Percentiles rank a stretch among this genome's conserved stretches.
These are phyloP conservation scores for Cryoendolithus antarcticus DNA, from an alignment of 2,329 filamentous ascomycete genomes.

Conservation along the genomic window DNA sequence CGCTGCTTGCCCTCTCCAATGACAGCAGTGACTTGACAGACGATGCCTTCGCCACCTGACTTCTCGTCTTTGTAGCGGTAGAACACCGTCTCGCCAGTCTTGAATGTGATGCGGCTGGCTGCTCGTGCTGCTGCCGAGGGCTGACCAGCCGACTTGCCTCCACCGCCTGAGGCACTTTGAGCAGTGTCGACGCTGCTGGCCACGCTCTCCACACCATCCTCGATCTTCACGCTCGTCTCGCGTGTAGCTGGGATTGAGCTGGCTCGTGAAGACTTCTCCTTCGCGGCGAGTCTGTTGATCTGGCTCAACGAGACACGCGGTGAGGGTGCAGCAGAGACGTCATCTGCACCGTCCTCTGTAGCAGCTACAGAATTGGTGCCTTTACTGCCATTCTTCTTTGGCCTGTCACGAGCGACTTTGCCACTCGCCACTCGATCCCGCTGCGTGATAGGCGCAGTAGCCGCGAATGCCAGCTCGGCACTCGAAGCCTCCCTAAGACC, in stretches of 20 bases:
- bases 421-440: conserved; percentile 14
- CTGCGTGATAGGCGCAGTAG: conserved; percentile 18
- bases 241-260: conserved; percentile 34
- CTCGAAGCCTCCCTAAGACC: conserved; percentile 33
- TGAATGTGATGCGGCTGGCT: conserved; percentile 20
- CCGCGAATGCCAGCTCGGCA: conserved; percentile 27
- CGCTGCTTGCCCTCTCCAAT: conserved; percentile 42
- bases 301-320: conserved; percentile 17
- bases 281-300: conserved; percentile 16
- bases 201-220: conserved; percentile 34
- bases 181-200: conserved; percentile 31
- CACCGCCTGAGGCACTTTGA: conserved; percentile 11
- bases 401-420: conserved; percentile 14
- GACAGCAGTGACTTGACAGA: conserved; percentile 38
- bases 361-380: conserved; percentile 12
- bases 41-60: conserved; percentile 38
- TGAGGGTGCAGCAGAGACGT: conserved; percentile 21
- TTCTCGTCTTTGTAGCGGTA: conserved; percentile 32
- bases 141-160: conserved; percentile 4
- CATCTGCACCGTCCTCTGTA: conserved; percentile 18
- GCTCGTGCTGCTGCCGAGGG: conserved; percentile 8
- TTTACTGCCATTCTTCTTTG: conserved; percentile 15
- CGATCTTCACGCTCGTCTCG: conserved; percentile 39
- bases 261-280: conserved; percentile 25
- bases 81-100: conserved; percentile 36